phyloP scores from a whole-genome alignment of 805 yeast genomes.

The Spathaspora hagerdaliae region DNA sequence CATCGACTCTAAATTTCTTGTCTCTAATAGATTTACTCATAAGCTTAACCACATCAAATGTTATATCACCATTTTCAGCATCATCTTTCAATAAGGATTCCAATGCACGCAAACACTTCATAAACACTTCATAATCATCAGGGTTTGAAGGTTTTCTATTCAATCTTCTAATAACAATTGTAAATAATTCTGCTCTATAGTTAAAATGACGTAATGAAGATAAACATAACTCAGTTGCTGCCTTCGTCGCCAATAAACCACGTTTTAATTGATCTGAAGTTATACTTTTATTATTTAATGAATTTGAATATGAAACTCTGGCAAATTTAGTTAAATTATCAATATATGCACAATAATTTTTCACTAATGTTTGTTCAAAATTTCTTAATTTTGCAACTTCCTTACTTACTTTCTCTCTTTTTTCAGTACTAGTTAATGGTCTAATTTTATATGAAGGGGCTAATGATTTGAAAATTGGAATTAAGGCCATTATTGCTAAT shows the following conservation, averaged over 20 bases:
- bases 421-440: slow-evolving; percentile 76
- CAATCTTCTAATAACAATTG: slow-evolving; percentile 63
- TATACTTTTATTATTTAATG: slow-evolving; percentile 29
- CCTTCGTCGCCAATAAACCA: slow-evolving; percentile 63
- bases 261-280: slow-evolving; percentile 32
- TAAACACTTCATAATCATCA: slow-evolving; percentile 46
- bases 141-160: slow-evolving; percentile 54
- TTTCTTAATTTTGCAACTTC: slow-evolving; percentile 76
- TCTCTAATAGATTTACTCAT: slow-evolving; percentile 67
- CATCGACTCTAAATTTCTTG: slow-evolving; percentile 78
- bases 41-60: slow-evolving; percentile 67
- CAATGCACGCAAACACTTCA: slow-evolving; percentile 57
- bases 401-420: slow-evolving; percentile 73
- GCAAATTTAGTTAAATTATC: slow-evolving; percentile 47
- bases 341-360: slow-evolving; percentile 65
- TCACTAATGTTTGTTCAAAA: slow-evolving; percentile 75
- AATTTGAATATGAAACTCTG: slow-evolving; percentile 33
- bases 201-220: slow-evolving; percentile 74
- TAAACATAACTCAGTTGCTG: slow-evolving; percentile 71
- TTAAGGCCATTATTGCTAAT: slow-evolving; percentile 71
- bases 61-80: slow-evolving; percentile 70
- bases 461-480: slow-evolving; percentile 78
- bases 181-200: slow-evolving; percentile 69
- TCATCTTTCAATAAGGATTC: slow-evolving; percentile 76
- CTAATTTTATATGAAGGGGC: slow-evolving; percentile 87